Base-by-base conservation (phyloP, 148 eudicot species). In the Silene latifolia region DNA sequence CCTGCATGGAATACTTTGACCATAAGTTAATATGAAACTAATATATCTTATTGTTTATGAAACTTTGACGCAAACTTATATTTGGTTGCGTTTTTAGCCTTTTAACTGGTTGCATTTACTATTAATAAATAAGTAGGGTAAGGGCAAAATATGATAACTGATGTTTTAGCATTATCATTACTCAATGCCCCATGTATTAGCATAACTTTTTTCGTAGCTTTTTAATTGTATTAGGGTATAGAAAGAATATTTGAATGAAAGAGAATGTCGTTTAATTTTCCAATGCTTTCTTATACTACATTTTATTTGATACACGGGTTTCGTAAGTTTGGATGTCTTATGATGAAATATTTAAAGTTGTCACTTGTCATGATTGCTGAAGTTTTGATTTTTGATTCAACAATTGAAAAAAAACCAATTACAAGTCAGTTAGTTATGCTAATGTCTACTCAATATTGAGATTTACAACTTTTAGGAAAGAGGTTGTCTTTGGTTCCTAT, bases 401-500 rank as follows among this genome's bases (percentile, higher is more conserved):
- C 98, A 95, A 73, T 74, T 95, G 75, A n/a, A 95, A 86, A 82
- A 89, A 92, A 85, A 88, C 97, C 75, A 87, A 64, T 83, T 95
- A 95, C 89, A 90, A 98, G 99, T 92, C 72, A 85, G 82, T 72
- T 48, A 46, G 54, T 21, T 14, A 11, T 42, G 24, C 3, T 44
- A 8, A n/a, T 7, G 14, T 25, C 11, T 57, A 72, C 15, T 61
- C 19, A 42, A 15, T 35, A 27, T 9, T 17, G 60, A 17, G 15
- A 18, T 64, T 29, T 58, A 13, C 60, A 8, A 25, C 6, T 51
- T 14, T 64, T 7, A 35, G 51, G n/a, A 70, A 24, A 70, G 66
- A 17, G 17, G 23, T 42, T 62, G 44, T 63, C 47, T 68, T 8
- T 29, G 17, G 15, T 11, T 11, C 56, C 56, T 77, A n/a, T 11